Percentiles rank a stretch among this genome's conserved stretches.
Evolutionary conservation across 2,329 filamentous ascomycete genomes (phyloP).

Genomic region (Alternaria sp.): DNA sequence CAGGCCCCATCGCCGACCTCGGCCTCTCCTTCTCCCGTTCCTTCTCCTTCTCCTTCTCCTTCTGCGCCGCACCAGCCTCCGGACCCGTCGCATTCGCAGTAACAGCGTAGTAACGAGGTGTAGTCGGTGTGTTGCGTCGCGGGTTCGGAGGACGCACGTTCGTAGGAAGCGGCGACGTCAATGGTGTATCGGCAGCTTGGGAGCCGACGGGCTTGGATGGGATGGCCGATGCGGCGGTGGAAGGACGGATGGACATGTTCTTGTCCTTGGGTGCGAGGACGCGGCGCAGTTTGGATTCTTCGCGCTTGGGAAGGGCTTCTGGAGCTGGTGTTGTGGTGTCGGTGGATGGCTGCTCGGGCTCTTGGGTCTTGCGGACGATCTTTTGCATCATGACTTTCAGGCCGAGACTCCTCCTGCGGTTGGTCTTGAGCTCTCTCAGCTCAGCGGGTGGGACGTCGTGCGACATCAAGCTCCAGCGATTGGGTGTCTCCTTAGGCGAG

Average conservation of each 20-base stretch:
- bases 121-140: background rate
- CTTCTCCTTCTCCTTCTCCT: background rate
- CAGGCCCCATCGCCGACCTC: slow-evolving; percentile 3
- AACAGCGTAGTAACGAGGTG: slow-evolving; percentile 26
- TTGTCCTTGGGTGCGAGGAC: slow-evolving; percentile 7
- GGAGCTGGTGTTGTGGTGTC: background rate
- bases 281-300: slow-evolving; percentile 2
- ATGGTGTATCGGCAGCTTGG: background rate
- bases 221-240: background rate
- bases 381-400: slow-evolving; percentile 39
- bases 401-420: slow-evolving; percentile 27
- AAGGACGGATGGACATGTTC: slow-evolving; percentile 4
- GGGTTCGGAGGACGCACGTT: background rate
- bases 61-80: background rate
- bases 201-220: background rate
- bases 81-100: background rate
- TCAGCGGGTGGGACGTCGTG: slow-evolving; percentile 32
- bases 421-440: slow-evolving; percentile 14
- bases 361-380: slow-evolving; percentile 31
- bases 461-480: slow-evolving; percentile 26
- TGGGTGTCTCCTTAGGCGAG: slow-evolving; percentile 5
- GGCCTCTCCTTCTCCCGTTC: slow-evolving; percentile 5
- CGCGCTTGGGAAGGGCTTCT: background rate
- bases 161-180: background rate
- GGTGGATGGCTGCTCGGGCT: slow-evolving; percentile 4